Evolutionary conservation across 495 filamentous ascomycete species (phyloP), one percentile per base, ranked within the genome.

Genomic region (Podospora appendiculata): DNA sequence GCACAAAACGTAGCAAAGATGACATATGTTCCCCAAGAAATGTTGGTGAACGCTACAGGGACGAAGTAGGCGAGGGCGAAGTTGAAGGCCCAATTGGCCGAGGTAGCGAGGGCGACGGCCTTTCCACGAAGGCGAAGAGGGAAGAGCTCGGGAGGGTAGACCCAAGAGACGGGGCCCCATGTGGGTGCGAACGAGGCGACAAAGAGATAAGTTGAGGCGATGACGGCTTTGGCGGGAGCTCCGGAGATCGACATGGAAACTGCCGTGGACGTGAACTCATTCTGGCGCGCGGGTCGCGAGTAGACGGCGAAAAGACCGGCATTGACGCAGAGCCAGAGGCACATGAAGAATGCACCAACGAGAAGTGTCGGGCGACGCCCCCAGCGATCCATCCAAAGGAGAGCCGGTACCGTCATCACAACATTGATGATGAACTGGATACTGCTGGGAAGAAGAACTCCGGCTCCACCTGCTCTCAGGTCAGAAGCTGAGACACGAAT

Each of bases 61-160:
- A 88, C 84, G 55, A 92, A 90, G 67, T 85, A 88, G 11, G 82
- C 80, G 11, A 90, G 77, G 0, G 87, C 88, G 62, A 87, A 89
- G 74, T 90, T 89, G 71, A 87, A 89, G 16, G 79, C 75, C 87
- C 87, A 90, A 71, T 88, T 89, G 8, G 75, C 77, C 4, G 85
- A 80, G 0, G 86, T 88, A 39, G 78, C 72, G 12, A 90, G 70
- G n/a, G 85, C 84, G n/a, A 88, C 82, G 46, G 70, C 86, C 71
- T 86, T 87, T 38, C 83, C 80, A 66, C 88, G 79, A 38, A 85
- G 80, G 53, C 85, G 79, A 33, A 88, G 74, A 13, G 89, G 83
- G 71, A 83, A 87, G 56, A 92, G 75, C 65, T 90, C 83, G 17
- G 87, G 76, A 19, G 85, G 84, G 64, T 91, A 89, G 48, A 87